These are phyloP conservation scores for Solanum neorickii DNA, from an alignment of 257 asterid genomes.

Conservation along the genomic window DNA sequence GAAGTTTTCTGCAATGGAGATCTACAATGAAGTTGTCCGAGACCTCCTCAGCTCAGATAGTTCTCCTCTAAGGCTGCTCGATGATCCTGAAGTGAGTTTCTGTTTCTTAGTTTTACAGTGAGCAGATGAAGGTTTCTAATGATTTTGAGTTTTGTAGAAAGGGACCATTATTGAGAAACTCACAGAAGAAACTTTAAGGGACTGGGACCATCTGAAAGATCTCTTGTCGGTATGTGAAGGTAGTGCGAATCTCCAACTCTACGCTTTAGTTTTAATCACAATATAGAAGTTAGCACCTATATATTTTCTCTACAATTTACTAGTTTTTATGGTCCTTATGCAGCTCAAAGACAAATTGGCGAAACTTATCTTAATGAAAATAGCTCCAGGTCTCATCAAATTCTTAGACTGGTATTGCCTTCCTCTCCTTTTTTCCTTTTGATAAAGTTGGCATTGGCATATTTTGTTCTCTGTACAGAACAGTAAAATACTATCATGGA, in stretches of 20 bases:
- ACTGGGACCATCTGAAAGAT: conserved; percentile 83
- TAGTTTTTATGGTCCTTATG: conserved; percentile 2
- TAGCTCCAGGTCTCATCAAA: conserved; percentile 99
- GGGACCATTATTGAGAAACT: conserved; percentile 92
- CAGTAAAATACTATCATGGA: not conserved
- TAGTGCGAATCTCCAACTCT: conserved; percentile 8
- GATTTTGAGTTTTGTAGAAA: conserved; percentile 36
- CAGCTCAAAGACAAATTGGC: conserved; percentile 87
- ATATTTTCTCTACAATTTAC: not conserved
- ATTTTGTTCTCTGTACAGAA: not conserved
- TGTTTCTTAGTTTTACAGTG: not conserved
- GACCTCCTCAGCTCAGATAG: conserved; percentile 85
- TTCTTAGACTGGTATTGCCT: conserved; percentile 78
- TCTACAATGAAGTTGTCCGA: conserved; percentile 91
- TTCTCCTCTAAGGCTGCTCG: conserved; percentile 78
- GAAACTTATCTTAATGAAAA: conserved; percentile 90
- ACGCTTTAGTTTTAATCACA: not conserved
- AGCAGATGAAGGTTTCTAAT: conserved; percentile 4
- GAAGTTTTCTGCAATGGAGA: conserved; percentile 95
- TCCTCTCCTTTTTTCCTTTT: conserved; percentile 5
- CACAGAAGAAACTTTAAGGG: conserved; percentile 91
- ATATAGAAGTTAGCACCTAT: not conserved
- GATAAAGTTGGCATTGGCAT: not conserved
- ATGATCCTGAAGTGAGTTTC: conserved; percentile 94
- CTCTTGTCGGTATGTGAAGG: conserved; percentile 87